Evolutionary conservation across 1,284 basidiomycete genomes (phyloP).

Genomic region (Ceratobasidium sp.): DNA sequence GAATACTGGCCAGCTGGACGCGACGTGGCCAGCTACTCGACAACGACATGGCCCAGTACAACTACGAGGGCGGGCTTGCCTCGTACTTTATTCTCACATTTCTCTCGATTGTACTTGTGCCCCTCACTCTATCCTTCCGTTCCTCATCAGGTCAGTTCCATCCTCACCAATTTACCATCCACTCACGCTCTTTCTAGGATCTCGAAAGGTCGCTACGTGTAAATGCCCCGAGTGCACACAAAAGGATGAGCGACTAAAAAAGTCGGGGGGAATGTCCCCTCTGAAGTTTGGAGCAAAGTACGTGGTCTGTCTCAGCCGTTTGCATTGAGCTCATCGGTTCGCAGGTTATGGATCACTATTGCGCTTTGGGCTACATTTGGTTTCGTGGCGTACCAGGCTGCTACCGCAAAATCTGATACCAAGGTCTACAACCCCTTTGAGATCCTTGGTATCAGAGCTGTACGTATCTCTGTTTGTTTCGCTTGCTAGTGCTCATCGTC

Average conservation of each 20-base stretch:
- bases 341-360: conserved; percentile 67
- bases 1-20: conserved; percentile 30
- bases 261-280: conserved; percentile 60
- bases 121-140: conserved; percentile 70
- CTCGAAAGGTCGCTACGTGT: conserved; percentile 60
- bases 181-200: conserved; percentile 3
- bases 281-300: conserved; percentile 62
- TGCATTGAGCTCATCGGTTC: conserved; percentile 31
- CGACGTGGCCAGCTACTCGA: conserved; percentile 39
- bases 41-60: conserved; percentile 73
- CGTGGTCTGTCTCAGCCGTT: conserved; percentile 47
- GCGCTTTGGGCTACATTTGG: conserved; percentile 81
- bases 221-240: conserved; percentile 72
- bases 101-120: conserved; percentile 81
- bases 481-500: not conserved
- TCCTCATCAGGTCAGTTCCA: conserved; percentile 53
- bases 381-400: conserved; percentile 73
- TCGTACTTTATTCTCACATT: conserved; percentile 90
- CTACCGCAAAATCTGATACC: conserved; percentile 68
- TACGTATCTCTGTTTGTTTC: conserved; percentile 52
- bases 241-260: conserved; percentile 63
- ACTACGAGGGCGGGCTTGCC: conserved; percentile 91
- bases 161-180: conserved; percentile 16
- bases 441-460: conserved; percentile 85
- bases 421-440: conserved; percentile 94